Percentiles rank a stretch among this genome's conserved stretches.
phyloP scores from a whole-genome alignment of 441 rosid genomes.

The Populus hybrid region DNA sequence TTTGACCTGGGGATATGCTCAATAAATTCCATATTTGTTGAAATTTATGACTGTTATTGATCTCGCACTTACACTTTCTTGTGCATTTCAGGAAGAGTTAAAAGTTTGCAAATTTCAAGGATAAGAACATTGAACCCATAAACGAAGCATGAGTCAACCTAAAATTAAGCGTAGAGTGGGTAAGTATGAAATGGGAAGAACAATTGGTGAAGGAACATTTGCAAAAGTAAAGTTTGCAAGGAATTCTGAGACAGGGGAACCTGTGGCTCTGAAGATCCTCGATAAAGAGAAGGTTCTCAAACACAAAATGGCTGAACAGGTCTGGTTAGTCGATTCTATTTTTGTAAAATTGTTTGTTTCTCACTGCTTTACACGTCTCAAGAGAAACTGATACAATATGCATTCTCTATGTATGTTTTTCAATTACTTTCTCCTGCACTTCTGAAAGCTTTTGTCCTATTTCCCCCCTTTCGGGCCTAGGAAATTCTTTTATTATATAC shows the following conservation, averaged over 20 bases:
- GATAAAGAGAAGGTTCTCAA: constrained; percentile 96
- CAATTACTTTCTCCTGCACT: not conserved
- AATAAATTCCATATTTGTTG: not conserved
- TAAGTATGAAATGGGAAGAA: constrained; percentile 89
- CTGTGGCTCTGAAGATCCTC: constrained; percentile 91
- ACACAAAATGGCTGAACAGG: constrained; percentile 99
- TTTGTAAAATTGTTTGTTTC: not conserved
- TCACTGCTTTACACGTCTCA: not conserved
- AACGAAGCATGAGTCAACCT: constrained; percentile 64
- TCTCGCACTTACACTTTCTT: constrained; percentile 4
- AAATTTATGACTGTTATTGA: constrained; percentile 1
- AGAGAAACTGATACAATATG: not conserved
- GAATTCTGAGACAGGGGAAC: constrained; percentile 75
- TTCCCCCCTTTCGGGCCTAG: not conserved
- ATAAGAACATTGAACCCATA: constrained; percentile 21
- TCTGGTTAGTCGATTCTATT: constrained; percentile 19
- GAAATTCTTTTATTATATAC: not conserved
- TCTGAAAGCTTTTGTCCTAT: not conserved
- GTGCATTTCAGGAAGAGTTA: constrained; percentile 26
- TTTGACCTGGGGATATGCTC: not conserved
- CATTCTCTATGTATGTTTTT: not conserved
- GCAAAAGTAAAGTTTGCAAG: constrained; percentile 95
- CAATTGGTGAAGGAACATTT: constrained; percentile 95
- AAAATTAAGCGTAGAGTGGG: constrained; percentile 86
- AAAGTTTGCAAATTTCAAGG: constrained; percentile 6